phyloP scores from a whole-genome alignment of 805 yeast species.

The Candida maris region DNA sequence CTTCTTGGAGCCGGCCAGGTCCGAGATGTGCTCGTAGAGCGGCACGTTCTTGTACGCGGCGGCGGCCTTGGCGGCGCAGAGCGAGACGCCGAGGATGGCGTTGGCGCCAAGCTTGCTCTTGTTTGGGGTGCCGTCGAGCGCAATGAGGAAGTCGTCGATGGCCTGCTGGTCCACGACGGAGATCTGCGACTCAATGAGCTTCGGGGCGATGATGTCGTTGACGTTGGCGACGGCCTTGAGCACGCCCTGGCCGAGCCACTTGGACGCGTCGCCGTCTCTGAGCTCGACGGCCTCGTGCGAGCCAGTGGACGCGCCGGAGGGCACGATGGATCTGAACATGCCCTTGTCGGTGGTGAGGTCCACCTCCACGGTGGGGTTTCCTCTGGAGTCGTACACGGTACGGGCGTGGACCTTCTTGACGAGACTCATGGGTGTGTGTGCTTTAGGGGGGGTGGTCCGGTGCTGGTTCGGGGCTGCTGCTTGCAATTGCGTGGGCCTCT shows the following conservation, averaged over 20 bases:
- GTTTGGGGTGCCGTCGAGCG: conserved; percentile 94
- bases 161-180: conserved; percentile 83
- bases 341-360: conserved; percentile 89
- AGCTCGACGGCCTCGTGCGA: conserved; percentile 95
- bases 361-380: conserved; percentile 99
- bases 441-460: too few species aligned
- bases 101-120: conserved; percentile 96
- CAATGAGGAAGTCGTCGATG: conserved; percentile 76
- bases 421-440: too few species aligned
- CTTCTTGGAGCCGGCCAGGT: conserved; percentile 65
- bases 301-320: conserved; percentile 99
- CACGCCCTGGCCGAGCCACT: conserved; percentile 99
- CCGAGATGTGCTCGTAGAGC: conserved; percentile 85
- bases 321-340: conserved; percentile 91
- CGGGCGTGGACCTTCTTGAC: conserved; percentile 84
- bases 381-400: conserved; percentile 98
- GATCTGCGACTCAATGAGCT: conserved; percentile 70
- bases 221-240: conserved; percentile 92
- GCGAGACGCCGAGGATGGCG: conserved; percentile 95
- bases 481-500: too few species aligned
- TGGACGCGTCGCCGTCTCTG: conserved; percentile 94
- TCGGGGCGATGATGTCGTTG: conserved; percentile 90
- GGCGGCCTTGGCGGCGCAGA: conserved; percentile 94
- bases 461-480: too few species aligned
- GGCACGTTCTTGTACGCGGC: conserved; percentile 93